A percentile compares a stretch with the other conserved stretches of the same genome.
Evolutionary conservation across 495 filamentous ascomycete species (phyloP).

Genomic region (Haplographium delicatum): DNA sequence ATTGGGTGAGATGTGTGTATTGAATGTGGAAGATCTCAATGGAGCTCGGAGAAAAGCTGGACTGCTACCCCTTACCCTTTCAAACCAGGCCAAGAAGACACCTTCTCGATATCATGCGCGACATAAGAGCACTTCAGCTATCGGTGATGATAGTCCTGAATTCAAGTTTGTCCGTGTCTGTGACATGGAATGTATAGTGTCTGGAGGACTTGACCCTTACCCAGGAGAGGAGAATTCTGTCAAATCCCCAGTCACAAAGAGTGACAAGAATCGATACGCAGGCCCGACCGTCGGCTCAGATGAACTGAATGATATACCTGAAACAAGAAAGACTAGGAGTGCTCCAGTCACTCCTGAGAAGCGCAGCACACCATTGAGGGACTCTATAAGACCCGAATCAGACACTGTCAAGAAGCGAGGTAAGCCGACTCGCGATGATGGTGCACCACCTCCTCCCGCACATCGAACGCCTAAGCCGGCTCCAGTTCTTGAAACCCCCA

Average conservation of each 20-base stretch:
- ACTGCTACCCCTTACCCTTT: not conserved
- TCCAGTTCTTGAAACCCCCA: constrained; percentile 42
- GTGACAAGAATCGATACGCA: too few species aligned
- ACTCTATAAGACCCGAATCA: constrained; percentile 14
- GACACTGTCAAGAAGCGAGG: constrained; percentile 29
- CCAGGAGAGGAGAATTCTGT: too few species aligned
- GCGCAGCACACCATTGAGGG: constrained; percentile 12
- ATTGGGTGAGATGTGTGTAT: constrained; percentile 1
- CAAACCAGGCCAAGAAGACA: too few species aligned
- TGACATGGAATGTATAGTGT: too few species aligned
- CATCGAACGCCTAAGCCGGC: constrained; percentile 43
- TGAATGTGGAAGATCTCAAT: constrained; percentile 16
- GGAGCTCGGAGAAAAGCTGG: constrained; percentile 16
- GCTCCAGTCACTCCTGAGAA: not conserved
- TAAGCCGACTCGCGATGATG: constrained; percentile 26
- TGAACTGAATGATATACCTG: not conserved
- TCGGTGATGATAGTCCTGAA: too few species aligned
- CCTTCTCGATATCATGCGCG: too few species aligned
- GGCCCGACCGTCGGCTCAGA: too few species aligned
- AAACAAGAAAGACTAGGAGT: not conserved
- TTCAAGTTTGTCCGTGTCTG: too few species aligned
- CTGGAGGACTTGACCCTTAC: too few species aligned
- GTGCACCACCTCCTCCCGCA: constrained; percentile 38
- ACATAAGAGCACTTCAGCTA: too few species aligned
- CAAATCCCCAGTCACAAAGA: too few species aligned